Evolutionary conservation across 2,329 filamentous ascomycete genomes (phyloP).

Genomic region (Cytospora chrysosperma): DNA sequence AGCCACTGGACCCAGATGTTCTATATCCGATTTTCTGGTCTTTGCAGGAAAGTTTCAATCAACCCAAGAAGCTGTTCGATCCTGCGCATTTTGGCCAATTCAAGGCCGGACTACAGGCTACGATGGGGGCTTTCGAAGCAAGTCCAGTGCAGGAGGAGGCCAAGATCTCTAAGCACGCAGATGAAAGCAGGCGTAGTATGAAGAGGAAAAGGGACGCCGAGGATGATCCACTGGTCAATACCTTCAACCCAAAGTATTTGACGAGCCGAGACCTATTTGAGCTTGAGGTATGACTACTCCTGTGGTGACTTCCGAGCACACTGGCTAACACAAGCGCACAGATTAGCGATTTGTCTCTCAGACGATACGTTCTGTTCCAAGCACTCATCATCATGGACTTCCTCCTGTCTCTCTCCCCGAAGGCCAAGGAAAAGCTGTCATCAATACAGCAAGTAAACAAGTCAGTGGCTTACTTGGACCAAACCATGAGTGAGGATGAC

Average conservation of each 20-base stretch:
- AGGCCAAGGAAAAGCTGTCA: constrained; percentile 75
- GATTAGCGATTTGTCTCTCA: constrained; percentile 92
- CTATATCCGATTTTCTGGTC: constrained; percentile 95
- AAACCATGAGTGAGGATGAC: constrained; percentile 79
- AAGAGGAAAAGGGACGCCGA: constrained; percentile 70
- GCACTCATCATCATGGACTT: constrained; percentile 94
- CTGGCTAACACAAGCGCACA: constrained; percentile 38
- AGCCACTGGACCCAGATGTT: constrained; percentile 62
- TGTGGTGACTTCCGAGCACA: neutral
- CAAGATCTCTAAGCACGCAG: constrained; percentile 50
- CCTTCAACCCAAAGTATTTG: constrained; percentile 96
- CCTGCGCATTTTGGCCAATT: constrained; percentile 73
- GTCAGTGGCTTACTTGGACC: constrained; percentile 78
- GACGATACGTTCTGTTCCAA: constrained; percentile 91
- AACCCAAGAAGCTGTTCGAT: constrained; percentile 81
- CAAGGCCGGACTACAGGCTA: constrained; percentile 71
- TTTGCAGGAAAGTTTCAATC: constrained; percentile 86
- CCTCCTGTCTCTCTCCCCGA: constrained; percentile 81
- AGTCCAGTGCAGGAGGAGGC: constrained; percentile 50
- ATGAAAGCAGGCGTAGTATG: constrained; percentile 62
- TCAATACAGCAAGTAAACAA: constrained; percentile 68
- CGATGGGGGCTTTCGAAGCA: constrained; percentile 53
- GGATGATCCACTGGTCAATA: constrained; percentile 62
- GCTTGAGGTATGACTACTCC: constrained; percentile 65
- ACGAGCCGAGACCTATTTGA: constrained; percentile 97